These are phyloP conservation scores for Stagonosporopsis tanaceti DNA, from an alignment of 2,329 filamentous ascomycete species.

Conservation along the genomic window DNA sequence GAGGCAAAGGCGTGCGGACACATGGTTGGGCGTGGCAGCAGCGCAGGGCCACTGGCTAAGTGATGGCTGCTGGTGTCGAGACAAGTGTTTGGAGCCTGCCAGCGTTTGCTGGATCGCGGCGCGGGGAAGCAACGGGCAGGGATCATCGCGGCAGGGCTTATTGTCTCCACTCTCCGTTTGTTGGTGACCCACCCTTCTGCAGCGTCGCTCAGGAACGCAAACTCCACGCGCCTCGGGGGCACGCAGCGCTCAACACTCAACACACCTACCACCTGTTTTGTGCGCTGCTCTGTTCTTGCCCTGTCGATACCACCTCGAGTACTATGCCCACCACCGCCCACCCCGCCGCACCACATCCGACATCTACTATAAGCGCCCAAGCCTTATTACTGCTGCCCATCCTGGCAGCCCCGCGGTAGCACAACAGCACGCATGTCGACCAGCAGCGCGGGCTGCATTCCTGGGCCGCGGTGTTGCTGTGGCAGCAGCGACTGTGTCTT, in stretches of 20 bases:
- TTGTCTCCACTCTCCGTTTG: slow-evolving; percentile 4
- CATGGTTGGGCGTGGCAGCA: slow-evolving; percentile 18
- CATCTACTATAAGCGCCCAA: slow-evolving; percentile 16
- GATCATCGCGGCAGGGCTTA: slow-evolving; percentile 14
- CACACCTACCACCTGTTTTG: slow-evolving; percentile 25
- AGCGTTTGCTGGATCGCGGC: slow-evolving; percentile 9
- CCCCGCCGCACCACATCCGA: slow-evolving; percentile 10
- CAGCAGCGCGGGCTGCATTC: slow-evolving; percentile 41
- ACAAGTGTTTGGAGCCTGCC: neutral
- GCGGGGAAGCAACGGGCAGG: slow-evolving; percentile 23
- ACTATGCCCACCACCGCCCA: slow-evolving; percentile 29
- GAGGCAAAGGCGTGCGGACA: slow-evolving; percentile 17
- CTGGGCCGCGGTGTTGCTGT: slow-evolving; percentile 75
- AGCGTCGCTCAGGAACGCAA: slow-evolving; percentile 20
- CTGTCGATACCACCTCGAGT: slow-evolving; percentile 20
- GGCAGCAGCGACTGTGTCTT: slow-evolving; percentile 80
- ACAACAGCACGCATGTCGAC: slow-evolving; percentile 31
- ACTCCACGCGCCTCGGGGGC: slow-evolving; percentile 16
- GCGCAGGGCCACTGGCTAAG: slow-evolving; percentile 15
- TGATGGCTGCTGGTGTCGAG: neutral
- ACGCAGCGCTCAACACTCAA: slow-evolving; percentile 14
- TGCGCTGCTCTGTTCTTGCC: slow-evolving; percentile 8
- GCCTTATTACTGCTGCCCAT: slow-evolving; percentile 15
- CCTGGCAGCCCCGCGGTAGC: slow-evolving; percentile 28
- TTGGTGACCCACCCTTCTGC: slow-evolving; percentile 18